Base-by-base conservation (phyloP, 352 stramenopile genomes). In the Phytopythium delawarense region DNA sequence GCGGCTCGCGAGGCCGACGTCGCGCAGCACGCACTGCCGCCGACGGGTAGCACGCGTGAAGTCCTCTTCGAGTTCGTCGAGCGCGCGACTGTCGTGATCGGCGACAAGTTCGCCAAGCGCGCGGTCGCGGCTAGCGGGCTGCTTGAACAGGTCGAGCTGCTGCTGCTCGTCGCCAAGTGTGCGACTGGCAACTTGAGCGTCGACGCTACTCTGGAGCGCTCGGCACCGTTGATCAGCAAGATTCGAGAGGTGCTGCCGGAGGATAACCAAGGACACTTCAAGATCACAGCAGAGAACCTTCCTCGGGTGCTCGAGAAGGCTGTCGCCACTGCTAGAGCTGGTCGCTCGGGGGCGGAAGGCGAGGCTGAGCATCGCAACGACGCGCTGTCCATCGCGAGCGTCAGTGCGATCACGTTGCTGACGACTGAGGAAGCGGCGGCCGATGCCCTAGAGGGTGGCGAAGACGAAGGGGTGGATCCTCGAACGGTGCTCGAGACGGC, bases 321-420 rank as follows among this genome's bases (percentile, higher is more conserved):
- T 23, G 59, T 78, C 11, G 34, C 35, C 7, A 23, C 35, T 1
- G 35, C 53, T 4, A 35, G 12, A 34, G 35, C 34, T 0, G 25
- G 25, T 18, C 8, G 25, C 13, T 53, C 21, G 20, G 53, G 48
- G 20, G 34, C 52, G 20, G 52, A 58, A 20, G 18, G 32, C 11
- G 52, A 58, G 7, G 3, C 20, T 1, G 56, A 44, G 12, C 21
- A 57, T 13, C 40, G 61, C 63, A 12, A 59, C 50, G 1, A 66
- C 57, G 66, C 66, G 45, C 37, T 79, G 0, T 61, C 40, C 2
- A 63, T 73, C 15, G 59, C 69, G 1, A 70, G 65, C 0, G 71
- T 86, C 25, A 88, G 81, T 37, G 78, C 73, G 7, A 87, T 88
- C 65, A 86, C 81, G 13, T 72, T 87, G 7, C 79, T 88, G 46